A percentile compares a stretch with the other conserved stretches of the same genome.
phyloP scores from a whole-genome alignment of 192 early-diverging fungal genomes.

The Linnemannia elongata region DNA sequence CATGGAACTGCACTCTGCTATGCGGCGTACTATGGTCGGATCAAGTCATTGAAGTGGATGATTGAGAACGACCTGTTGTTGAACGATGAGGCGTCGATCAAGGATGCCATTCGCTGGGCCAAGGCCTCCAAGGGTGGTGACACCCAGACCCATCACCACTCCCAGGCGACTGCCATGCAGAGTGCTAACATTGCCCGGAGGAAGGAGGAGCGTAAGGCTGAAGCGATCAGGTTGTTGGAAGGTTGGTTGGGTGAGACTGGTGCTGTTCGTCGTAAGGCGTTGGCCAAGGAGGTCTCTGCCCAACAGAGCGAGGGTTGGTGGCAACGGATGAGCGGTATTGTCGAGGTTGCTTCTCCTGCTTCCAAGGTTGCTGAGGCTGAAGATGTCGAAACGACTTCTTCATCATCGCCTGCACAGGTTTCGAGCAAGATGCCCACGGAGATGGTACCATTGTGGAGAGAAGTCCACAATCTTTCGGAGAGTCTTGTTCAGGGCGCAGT shows the following conservation, averaged over 20 bases:
- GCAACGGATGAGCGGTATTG: slow-evolving; percentile 48
- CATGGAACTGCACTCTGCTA: slow-evolving; percentile 45
- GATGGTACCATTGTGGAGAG: slow-evolving; percentile 36
- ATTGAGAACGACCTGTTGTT: slow-evolving; percentile 49
- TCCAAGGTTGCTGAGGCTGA: no score
- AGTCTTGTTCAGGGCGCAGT: slow-evolving; percentile 1
- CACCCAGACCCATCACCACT: not conserved
- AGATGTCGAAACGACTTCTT: not conserved
- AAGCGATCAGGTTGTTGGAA: slow-evolving; percentile 37
- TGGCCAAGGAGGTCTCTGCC: slow-evolving; percentile 28
- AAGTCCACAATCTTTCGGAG: slow-evolving; percentile 35
- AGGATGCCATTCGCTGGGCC: slow-evolving; percentile 49
- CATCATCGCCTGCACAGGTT: not conserved
- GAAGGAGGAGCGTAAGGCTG: slow-evolving; percentile 42
- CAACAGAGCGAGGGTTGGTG: slow-evolving; percentile 35
- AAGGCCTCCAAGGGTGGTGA: slow-evolving; percentile 16
- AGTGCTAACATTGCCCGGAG: slow-evolving; percentile 25
- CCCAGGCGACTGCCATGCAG: slow-evolving; percentile 7
- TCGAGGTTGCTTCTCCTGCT: slow-evolving; percentile 14
- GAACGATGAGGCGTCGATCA: slow-evolving; percentile 48
- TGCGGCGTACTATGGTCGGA: slow-evolving; percentile 44
- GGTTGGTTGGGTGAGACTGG: slow-evolving; percentile 47
- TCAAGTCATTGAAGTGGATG: slow-evolving; percentile 55
- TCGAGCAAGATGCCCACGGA: slow-evolving; percentile 20
- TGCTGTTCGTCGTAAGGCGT: slow-evolving; percentile 18